These are phyloP conservation scores for Protomyces inundatus DNA, from an alignment of 1,139 yeast species.

Conservation along the genomic window DNA sequence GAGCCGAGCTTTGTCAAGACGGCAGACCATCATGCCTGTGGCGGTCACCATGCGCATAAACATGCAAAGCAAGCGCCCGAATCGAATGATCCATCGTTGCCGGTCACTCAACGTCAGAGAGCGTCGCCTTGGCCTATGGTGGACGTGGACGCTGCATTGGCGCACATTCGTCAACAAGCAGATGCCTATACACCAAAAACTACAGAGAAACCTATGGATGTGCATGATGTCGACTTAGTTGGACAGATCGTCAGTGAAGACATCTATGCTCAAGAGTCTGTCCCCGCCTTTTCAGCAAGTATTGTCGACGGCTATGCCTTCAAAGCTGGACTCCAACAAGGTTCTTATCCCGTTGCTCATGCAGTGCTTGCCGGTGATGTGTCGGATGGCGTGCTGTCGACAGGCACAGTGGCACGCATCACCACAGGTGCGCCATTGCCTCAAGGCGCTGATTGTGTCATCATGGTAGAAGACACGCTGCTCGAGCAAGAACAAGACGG, in stretches of 20 bases:
- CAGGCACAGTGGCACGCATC: slow-evolving; percentile 44
- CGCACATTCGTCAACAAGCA: slow-evolving; percentile 32
- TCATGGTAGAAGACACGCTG: slow-evolving; percentile 51
- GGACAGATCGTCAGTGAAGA: slow-evolving; percentile 43
- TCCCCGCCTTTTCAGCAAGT: slow-evolving; percentile 49
- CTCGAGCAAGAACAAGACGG: slow-evolving; percentile 39
- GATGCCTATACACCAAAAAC: slow-evolving; percentile 33
- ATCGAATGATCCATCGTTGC: slow-evolving; percentile 39
- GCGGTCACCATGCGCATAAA: slow-evolving; percentile 29
- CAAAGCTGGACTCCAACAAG: slow-evolving; percentile 44
- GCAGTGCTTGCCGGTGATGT: slow-evolving; percentile 45
- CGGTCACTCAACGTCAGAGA: slow-evolving; percentile 45
- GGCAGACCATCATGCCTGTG: slow-evolving; percentile 32
- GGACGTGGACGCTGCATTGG: slow-evolving; percentile 43
- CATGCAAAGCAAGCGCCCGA: slow-evolving; percentile 31
- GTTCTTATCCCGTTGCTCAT: slow-evolving; percentile 41
- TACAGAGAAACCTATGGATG: slow-evolving; percentile 29
- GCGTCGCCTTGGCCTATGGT: slow-evolving; percentile 48
- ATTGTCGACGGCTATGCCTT: slow-evolving; percentile 54
- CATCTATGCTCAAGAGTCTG: slow-evolving; percentile 40
- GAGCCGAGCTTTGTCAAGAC: slow-evolving; percentile 2
- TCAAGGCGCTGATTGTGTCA: slow-evolving; percentile 48
- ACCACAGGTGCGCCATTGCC: slow-evolving; percentile 56
- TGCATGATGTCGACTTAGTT: neutral
- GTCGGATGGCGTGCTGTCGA: slow-evolving; percentile 26